These are phyloP conservation scores for Peniophora sp. DNA, from an alignment of 1,284 basidiomycete species.

Conservation along the genomic window DNA sequence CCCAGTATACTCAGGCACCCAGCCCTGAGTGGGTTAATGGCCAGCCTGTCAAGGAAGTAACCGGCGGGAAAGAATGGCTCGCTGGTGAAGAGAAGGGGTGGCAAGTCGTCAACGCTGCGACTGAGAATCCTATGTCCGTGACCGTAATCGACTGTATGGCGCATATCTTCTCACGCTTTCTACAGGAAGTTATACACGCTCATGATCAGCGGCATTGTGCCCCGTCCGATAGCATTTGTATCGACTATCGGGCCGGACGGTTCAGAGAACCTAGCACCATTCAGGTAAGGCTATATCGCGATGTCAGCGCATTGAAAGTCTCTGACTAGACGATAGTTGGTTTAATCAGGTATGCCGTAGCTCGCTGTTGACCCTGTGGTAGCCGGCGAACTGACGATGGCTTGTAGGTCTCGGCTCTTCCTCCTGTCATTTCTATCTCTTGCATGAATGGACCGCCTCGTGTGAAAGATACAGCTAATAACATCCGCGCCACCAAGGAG, in stretches of 20 bases:
- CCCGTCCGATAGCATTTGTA: conserved; percentile 70
- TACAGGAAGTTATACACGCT: conserved; percentile 43
- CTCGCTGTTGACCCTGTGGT: conserved; percentile 15
- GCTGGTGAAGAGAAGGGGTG: conserved; percentile 27
- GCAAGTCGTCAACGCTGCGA: conserved; percentile 36
- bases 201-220: conserved; percentile 60
- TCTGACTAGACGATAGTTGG: conserved; percentile 23
- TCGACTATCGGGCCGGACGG: conserved; percentile 53
- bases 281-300: conserved; percentile 17
- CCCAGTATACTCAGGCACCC: conserved; percentile 37
- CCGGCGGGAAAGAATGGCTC: conserved; percentile 24
- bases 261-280: conserved; percentile 52
- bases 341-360: conserved; percentile 2
- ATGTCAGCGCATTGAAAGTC: too few species aligned
- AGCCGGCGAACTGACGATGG: neutral
- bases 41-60: conserved; percentile 20
- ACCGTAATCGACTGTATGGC: conserved; percentile 7
- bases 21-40: conserved; percentile 49
- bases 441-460: conserved; percentile 26
- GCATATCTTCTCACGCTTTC: neutral
- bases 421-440: conserved; percentile 57
- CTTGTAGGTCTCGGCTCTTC: conserved; percentile 15
- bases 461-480: conserved; percentile 57
- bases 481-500: conserved; percentile 56
- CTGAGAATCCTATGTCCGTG: conserved; percentile 11